Percentiles rank a stretch among this genome's conserved stretches.
Conservation (phyloP, 306 rosid species). For the Glycine latifolia region DNA sequence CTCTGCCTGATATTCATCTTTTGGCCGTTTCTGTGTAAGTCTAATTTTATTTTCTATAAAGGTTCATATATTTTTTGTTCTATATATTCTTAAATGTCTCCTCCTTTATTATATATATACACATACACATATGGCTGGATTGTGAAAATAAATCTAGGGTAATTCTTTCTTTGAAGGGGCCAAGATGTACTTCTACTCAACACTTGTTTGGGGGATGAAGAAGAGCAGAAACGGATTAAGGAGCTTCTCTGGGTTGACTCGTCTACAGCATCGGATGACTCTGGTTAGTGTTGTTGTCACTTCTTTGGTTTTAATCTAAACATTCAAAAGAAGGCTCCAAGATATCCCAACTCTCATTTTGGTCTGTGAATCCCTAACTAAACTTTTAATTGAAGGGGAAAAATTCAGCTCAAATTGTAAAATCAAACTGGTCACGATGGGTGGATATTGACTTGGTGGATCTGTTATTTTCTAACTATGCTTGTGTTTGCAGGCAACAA, state of each 20-base stretch:
- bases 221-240: conserved; percentile 69
- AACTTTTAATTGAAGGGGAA: conserved; percentile 1
- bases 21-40: conserved; percentile 84
- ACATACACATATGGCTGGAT: conserved; percentile 18
- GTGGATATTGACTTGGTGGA: conserved; percentile 14
- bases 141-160: conserved; percentile 20
- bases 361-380: conserved; percentile 13
- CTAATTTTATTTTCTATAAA: conserved; percentile 29
- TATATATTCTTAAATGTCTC: neutral
- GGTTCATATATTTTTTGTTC: neutral
- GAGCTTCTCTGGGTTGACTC: conserved; percentile 72
- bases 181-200: conserved; percentile 75
- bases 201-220: conserved; percentile 78
- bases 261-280: conserved; percentile 57
- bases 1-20: conserved; percentile 71
- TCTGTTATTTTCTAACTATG: conserved; percentile 42
- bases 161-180: conserved; percentile 62
- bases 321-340: conserved; percentile 14
- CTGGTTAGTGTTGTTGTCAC: conserved; percentile 63
- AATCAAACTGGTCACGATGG: conserved; percentile 13
- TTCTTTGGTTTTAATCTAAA: conserved; percentile 13
- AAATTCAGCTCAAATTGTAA: conserved; percentile 18
- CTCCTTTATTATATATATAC: neutral
- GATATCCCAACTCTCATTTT: conserved; percentile 11
- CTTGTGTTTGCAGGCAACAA: conserved; percentile 46